Evolutionary conservation across 352 stramenopile species (phyloP).

Genomic region (Blastocystis sp.): DNA sequence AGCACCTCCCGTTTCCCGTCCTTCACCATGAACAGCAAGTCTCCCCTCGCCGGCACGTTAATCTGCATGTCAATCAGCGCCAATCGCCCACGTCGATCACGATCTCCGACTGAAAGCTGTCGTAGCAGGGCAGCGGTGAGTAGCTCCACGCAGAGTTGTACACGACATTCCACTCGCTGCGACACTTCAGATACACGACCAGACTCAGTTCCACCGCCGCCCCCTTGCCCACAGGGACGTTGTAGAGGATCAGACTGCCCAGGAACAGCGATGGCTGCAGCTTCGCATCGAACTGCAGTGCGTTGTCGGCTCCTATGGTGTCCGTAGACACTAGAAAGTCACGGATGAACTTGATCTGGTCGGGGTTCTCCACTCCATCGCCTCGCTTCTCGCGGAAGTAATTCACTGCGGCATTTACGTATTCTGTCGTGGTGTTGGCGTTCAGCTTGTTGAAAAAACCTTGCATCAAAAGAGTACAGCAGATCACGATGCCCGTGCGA

Average conservation of each 20-base stretch:
- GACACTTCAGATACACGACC: slow-evolving; percentile 50
- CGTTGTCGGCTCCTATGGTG: slow-evolving; percentile 42
- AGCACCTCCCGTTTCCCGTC: slow-evolving; percentile 14
- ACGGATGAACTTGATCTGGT: slow-evolving; percentile 59
- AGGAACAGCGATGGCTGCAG: slow-evolving; percentile 46
- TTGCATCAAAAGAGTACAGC: slow-evolving; percentile 50
- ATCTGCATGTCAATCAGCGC: not conserved
- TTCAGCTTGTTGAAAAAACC: slow-evolving; percentile 54
- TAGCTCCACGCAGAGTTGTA: slow-evolving; percentile 50
- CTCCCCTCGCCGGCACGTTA: slow-evolving; percentile 10
- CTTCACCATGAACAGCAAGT: slow-evolving; percentile 52
- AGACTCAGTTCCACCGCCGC: slow-evolving; percentile 1
- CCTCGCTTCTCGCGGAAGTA: slow-evolving; percentile 52
- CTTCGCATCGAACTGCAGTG: slow-evolving; percentile 39
- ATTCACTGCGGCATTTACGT: slow-evolving; percentile 56
- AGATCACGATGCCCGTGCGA: slow-evolving; percentile 42
- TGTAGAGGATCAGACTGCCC: slow-evolving; percentile 44
- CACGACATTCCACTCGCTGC: slow-evolving; percentile 50
- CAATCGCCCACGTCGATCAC: not conserved
- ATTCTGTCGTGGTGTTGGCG: slow-evolving; percentile 47
- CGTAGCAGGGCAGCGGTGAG: slow-evolving; percentile 3
- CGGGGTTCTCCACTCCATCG: slow-evolving; percentile 39
- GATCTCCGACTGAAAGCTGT: slow-evolving; percentile 38
- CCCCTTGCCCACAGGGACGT: slow-evolving; percentile 2
- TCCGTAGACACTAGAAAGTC: slow-evolving; percentile 39